phyloP scores from a whole-genome alignment of 2,329 filamentous ascomycete genomes.

The Cadophora sp. region DNA sequence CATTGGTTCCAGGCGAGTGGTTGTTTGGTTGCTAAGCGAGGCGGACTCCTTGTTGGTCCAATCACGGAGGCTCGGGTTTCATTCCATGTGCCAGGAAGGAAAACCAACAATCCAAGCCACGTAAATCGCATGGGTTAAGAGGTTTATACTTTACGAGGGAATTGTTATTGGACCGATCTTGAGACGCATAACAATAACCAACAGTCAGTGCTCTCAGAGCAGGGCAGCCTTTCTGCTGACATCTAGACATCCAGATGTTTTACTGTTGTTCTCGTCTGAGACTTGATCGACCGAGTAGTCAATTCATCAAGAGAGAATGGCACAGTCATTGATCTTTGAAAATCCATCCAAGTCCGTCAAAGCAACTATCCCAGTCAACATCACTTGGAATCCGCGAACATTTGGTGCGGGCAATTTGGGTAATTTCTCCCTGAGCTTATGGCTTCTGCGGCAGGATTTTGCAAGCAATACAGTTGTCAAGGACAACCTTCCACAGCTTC shows the following conservation, averaged over 20 bases:
- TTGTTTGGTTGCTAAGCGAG: conserved; percentile 2
- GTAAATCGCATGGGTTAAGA: not conserved
- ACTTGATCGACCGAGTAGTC: too few species aligned
- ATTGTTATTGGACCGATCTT: not conserved
- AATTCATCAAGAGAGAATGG: not conserved
- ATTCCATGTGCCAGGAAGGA: not conserved
- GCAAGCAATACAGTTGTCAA: not conserved
- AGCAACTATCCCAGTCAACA: not conserved
- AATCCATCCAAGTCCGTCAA: not conserved
- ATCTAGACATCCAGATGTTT: not conserved
- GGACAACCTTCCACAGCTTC: not conserved
- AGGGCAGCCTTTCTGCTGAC: too few species aligned
- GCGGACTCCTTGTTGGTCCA: not conserved
- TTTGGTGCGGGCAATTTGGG: not conserved
- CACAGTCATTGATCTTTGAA: not conserved
- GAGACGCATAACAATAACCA: not conserved
- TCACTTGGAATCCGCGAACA: not conserved
- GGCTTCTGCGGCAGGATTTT: not conserved
- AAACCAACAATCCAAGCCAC: not conserved
- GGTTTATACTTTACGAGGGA: not conserved
- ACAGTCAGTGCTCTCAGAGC: not conserved
- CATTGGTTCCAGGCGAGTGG: not conserved
- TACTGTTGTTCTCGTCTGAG: too few species aligned
- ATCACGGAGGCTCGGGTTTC: not conserved
- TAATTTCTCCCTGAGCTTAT: not conserved